Conservation (phyloP, 805 yeast species). For the Teunomyces pallodes region DNA sequence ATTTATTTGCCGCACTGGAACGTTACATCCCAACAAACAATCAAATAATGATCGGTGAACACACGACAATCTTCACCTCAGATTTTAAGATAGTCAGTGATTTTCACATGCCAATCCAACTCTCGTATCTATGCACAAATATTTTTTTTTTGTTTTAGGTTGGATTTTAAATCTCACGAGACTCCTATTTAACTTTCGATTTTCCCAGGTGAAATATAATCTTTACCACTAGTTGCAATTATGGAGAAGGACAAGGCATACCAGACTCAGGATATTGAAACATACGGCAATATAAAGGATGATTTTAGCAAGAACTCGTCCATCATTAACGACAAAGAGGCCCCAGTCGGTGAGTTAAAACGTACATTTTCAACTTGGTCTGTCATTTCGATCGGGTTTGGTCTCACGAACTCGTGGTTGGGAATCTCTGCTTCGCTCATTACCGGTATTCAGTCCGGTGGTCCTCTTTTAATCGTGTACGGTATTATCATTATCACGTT, state of each 20-base stretch:
- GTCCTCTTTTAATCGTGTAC: conserved; percentile 39
- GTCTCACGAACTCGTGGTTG: conserved; percentile 43
- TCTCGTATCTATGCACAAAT: conserved; percentile 1
- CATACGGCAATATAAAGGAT: not conserved
- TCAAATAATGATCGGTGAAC: not conserved
- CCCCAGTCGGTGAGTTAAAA: conserved; percentile 20
- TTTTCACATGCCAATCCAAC: conserved; percentile 1
- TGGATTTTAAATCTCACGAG: not conserved
- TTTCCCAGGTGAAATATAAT: not conserved
- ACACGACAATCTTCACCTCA: not conserved
- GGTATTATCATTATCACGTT: conserved; percentile 39
- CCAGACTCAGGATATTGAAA: not conserved
- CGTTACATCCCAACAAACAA: not conserved
- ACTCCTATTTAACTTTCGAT: not conserved
- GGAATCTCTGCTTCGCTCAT: conserved; percentile 40
- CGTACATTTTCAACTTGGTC: conserved; percentile 40
- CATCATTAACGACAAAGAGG: not conserved
- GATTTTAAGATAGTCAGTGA: not conserved
- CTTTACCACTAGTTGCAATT: not conserved
- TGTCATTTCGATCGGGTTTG: conserved; percentile 40
- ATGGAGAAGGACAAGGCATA: not conserved
- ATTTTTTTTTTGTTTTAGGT: not conserved
- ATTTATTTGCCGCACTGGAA: not conserved
- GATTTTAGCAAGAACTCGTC: not conserved
- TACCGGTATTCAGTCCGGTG: conserved; percentile 43